Percentiles rank a stretch among this genome's conserved stretches.
Conservation (phyloP, 78 protist genomes). For the Chrysochromulina parva region DNA sequence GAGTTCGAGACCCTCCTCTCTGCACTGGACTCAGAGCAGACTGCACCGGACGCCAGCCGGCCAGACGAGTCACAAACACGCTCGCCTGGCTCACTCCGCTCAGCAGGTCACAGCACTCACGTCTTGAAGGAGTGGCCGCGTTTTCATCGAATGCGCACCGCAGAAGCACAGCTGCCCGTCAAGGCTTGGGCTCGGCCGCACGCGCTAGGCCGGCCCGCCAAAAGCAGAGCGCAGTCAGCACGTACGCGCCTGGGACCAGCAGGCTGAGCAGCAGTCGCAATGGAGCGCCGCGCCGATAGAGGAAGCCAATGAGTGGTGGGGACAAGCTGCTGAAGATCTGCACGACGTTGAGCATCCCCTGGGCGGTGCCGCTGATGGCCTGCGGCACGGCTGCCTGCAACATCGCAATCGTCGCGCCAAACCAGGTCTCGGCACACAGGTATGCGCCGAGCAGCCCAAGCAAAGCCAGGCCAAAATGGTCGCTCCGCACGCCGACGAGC, state of each 20-base stretch:
- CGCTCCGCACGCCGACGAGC: background rate
- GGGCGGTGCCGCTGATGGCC: background rate
- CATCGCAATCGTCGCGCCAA: background rate
- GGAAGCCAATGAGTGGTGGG: background rate
- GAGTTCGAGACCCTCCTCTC: too few relatives aligned
- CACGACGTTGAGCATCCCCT: background rate
- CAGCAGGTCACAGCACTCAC: too few relatives aligned
- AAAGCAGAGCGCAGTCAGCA: background rate
- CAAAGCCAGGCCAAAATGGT: background rate
- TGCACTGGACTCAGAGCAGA: too few relatives aligned
- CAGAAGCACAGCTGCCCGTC: too few relatives aligned
- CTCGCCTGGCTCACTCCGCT: too few relatives aligned
- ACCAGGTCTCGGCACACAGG: constrained; percentile 7
- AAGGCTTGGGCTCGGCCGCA: too few relatives aligned
- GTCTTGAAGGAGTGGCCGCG: too few relatives aligned
- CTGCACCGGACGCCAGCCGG: too few relatives aligned
- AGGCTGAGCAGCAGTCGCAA: background rate
- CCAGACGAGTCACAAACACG: too few relatives aligned
- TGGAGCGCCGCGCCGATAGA: background rate
- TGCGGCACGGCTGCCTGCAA: background rate
- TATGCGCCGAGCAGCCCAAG: background rate
- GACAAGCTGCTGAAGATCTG: background rate
- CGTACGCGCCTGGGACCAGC: background rate
- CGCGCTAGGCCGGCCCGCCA: too few relatives aligned
- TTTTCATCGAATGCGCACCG: too few relatives aligned